Percentiles rank a stretch among this genome's conserved stretches.
phyloP scores from a whole-genome alignment of 208 protist genomes.

The Leishmania major region DNA sequence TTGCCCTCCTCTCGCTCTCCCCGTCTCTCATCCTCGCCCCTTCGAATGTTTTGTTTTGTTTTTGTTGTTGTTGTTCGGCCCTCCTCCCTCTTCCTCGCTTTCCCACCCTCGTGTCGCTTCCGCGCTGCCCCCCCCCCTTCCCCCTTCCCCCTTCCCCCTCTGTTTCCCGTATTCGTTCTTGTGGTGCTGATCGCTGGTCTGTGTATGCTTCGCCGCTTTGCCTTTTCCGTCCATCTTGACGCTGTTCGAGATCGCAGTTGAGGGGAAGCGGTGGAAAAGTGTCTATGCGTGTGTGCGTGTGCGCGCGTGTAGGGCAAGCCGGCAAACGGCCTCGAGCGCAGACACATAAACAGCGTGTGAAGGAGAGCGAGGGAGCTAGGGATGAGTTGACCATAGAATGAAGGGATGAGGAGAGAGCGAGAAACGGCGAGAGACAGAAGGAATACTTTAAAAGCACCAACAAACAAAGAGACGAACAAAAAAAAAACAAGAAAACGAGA shows the following conservation, averaged over 20 bases:
- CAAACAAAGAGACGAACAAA: not conserved
- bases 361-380: not conserved
- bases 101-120: not conserved
- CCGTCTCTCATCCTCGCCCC: conserved; percentile 6
- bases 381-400: not conserved
- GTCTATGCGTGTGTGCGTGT: not conserved
- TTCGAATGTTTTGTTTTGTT: not conserved
- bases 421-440: not conserved
- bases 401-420: not conserved
- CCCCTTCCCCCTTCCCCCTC: too few relatives aligned
- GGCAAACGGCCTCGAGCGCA: not conserved
- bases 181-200: not conserved
- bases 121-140: not conserved
- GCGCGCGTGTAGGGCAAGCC: not conserved
- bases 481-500: not conserved
- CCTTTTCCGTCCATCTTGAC: not conserved
- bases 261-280: not conserved
- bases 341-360: not conserved
- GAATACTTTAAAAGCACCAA: not conserved
- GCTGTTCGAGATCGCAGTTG: not conserved
- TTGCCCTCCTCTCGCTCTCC: conserved; percentile 9
- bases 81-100: not conserved
- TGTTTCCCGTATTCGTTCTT: not conserved
- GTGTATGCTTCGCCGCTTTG: not conserved
- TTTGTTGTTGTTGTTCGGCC: not conserved